Conservation (phyloP, 208 protist species). For the Leishmania mexicana region DNA sequence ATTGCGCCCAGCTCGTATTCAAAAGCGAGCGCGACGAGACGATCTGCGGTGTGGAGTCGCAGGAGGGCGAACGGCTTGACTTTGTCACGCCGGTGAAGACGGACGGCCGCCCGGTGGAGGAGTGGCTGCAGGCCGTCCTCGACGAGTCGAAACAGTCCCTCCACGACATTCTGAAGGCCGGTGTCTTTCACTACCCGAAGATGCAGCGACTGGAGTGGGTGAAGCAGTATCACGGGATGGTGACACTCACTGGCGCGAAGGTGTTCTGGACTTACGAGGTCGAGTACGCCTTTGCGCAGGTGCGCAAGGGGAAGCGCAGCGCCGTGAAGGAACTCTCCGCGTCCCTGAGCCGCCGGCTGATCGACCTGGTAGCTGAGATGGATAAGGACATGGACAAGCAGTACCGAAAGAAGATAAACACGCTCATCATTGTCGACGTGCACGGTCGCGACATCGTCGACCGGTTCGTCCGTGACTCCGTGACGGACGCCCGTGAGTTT, state of each 20-base stretch:
- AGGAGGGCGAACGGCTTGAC: slow-evolving; percentile 95
- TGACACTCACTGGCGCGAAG: slow-evolving; percentile 95
- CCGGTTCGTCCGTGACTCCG: slow-evolving; percentile 97
- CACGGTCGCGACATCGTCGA: slow-evolving; percentile 99
- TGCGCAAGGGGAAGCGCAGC: slow-evolving; percentile 95
- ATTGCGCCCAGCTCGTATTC: slow-evolving; percentile 95
- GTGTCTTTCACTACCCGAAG: slow-evolving; percentile 97
- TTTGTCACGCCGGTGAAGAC: slow-evolving; percentile 91
- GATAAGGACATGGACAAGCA: slow-evolving; percentile 93
- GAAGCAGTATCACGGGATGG: slow-evolving; percentile 95
- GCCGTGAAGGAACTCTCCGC: slow-evolving; percentile 96
- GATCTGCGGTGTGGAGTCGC: slow-evolving; percentile 96
- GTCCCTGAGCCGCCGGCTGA: slow-evolving; percentile 94
- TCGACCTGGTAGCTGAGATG: slow-evolving; percentile 97
- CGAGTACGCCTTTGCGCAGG: slow-evolving; percentile 95
- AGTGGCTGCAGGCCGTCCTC: slow-evolving; percentile 97
- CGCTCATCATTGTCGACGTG: slow-evolving; percentile 99
- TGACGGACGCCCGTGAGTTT: slow-evolving; percentile 98
- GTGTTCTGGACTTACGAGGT: slow-evolving; percentile 99
- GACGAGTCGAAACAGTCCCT: slow-evolving; percentile 95
- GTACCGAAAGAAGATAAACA: slow-evolving; percentile 98
- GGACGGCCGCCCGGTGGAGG: slow-evolving; percentile 95
- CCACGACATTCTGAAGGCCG: slow-evolving; percentile 96
- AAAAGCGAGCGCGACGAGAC: slow-evolving; percentile 89
- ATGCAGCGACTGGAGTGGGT: slow-evolving; percentile 96